Evolutionary conservation across 2,329 filamentous ascomycete genomes (phyloP), one percentile per base, ranked within the genome.

Genomic region (Chaetomiaceae sp.): DNA sequence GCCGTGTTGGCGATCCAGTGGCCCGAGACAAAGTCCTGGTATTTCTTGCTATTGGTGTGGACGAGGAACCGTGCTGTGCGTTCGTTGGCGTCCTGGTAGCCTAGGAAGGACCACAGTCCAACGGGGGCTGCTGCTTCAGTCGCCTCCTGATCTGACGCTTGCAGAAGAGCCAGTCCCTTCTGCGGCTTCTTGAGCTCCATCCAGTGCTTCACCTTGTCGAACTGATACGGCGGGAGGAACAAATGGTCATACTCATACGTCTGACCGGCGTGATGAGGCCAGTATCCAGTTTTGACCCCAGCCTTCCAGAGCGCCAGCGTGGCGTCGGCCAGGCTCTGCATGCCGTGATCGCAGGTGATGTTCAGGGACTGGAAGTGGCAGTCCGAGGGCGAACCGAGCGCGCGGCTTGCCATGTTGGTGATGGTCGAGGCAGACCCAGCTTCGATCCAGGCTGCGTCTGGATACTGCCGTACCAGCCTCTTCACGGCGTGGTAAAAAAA

Each of bases 401-500:
- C 60, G 9, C 58, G 48, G 10, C 40, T 32, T 1, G 62, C 66
- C 64, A 71, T 65, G 9, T 24, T 27, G 1, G 63, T 64, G 22
- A 68, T 52, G 4, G 60, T 60, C 1, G 66, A 67, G 47, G 56
- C 63, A 4, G 65, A 67, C 0, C 72, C 72, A 0, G 68, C 69
- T 45, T 75, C 72, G 1, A 73, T 59, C 39, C 55, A 73, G 12
- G 67, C 51, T 9, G 15, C 26, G 0, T 37, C 20, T 0, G 61
- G 58, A 20, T 60, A 54, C 6, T 58, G 42, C 7, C 62, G 45
- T 0, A 59, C 51, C 0, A 76, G 52, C 1, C 72, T 54, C 29
- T 68, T 55, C 0, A 75, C 11, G 4, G 56, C 74, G 6, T 72
- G 60, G 18, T 61, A 30, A 51, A 73, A 73, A 52, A 61, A 72